Evolutionary conservation across 2,329 filamentous ascomycete species (phyloP), one percentile per base, ranked within the genome.

Genomic region (Pseudogymnoascus sp.): DNA sequence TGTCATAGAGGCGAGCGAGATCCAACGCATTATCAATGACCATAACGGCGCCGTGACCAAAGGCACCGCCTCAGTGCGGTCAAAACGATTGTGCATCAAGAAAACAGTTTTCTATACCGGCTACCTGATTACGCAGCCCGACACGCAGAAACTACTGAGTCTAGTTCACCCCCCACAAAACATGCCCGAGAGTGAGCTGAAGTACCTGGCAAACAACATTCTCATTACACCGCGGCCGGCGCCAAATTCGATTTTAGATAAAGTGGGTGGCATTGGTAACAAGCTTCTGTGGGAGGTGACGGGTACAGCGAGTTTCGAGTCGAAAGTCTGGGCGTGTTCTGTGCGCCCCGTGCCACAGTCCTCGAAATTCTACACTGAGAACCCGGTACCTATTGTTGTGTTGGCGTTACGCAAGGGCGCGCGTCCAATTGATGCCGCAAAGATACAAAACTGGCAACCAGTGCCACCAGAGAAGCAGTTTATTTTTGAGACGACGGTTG

Each of bases 41-140:
- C 93, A 97, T 79, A 99, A 97, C 73, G 76, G 78, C 3, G 77
- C 83, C 24, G 76, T 88, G 42, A 71, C 71, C 44, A 73, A 74
- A 47, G 76, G 78, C 24, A 74, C 70, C 44, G 50, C 26, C 1
- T 14, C 50, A 4, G 29, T 56, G 50, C 70, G 73, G 63, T 69
- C 73, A 16, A 76, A 78, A 35, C 75, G 77, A 53, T 80, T 95
- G 65, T 82, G 84, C 68, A 91, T 99, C 73, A 91, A 90, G 74
- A 93, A 93, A 73, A 91, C 86, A 1, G 88, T 96, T 60, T 91
- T 92, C 75, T 97, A 93, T 76, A 97, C 95, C 1, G 91, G 91
- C 60, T 97, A 99, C 76, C 85, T 96, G 75, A 87, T 99, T 67
- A 81, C 81, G 42, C 80, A 85, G 59, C 79, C 83, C 26, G 90